These are phyloP conservation scores for Phalaenopsis aphrodite DNA, from an alignment of 106 monocot species.

Conservation along the genomic window DNA sequence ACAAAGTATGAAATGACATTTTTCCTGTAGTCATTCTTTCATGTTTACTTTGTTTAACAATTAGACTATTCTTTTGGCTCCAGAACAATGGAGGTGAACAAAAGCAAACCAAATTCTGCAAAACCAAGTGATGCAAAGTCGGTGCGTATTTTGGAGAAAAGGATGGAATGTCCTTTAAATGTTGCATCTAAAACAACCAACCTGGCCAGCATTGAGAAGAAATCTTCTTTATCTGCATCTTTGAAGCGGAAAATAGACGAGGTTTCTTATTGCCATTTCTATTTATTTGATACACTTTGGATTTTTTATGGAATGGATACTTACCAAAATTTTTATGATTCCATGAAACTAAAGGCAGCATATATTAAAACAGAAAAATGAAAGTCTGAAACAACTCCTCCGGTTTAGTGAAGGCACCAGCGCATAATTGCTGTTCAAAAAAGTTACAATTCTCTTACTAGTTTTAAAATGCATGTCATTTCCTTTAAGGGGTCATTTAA, in stretches of 20 bases:
- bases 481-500: neutral
- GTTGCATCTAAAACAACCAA: slow-evolving; percentile 13
- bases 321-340: neutral
- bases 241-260: slow-evolving; percentile 62
- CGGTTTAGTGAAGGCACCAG: too few relatives aligned
- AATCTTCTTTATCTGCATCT: slow-evolving; percentile 24
- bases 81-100: slow-evolving; percentile 26
- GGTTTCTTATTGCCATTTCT: slow-evolving; percentile 20
- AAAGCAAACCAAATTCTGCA: slow-evolving; percentile 17
- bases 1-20: slow-evolving; percentile 1
- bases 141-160: slow-evolving; percentile 17
- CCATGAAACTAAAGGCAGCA: neutral
- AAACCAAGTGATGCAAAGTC: slow-evolving; percentile 22
- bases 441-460: neutral
- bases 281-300: neutral
- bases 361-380: neutral
- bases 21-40: neutral
- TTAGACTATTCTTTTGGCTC: neutral
- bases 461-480: neutral
- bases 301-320: neutral
- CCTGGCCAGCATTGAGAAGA: slow-evolving; percentile 22
- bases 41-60: neutral
- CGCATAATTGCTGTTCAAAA: neutral
- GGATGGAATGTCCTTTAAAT: slow-evolving; percentile 8
- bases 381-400: neutral